A percentile compares a stretch with the other conserved stretches of the same genome.
phyloP scores from a whole-genome alignment of 1,139 yeast genomes.

The Nakaseomyces bracarensis region DNA sequence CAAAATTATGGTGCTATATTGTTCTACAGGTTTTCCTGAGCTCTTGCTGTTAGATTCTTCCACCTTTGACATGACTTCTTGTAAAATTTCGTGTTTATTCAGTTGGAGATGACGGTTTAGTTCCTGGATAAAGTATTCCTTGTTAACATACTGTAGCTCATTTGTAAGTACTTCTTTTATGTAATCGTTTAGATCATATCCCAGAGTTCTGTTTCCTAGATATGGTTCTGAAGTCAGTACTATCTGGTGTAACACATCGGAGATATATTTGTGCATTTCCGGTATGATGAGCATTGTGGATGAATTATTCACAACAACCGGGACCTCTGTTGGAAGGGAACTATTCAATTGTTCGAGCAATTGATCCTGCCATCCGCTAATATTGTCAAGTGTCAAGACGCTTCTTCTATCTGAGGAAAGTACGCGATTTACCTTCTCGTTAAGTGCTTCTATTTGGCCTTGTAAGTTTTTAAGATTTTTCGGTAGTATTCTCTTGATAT shows the following conservation, averaged over 20 bases:
- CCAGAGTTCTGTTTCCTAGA: conserved; percentile 6
- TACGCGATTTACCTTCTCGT: neutral
- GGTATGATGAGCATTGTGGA: conserved; percentile 26
- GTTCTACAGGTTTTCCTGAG: conserved; percentile 10
- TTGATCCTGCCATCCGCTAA: conserved; percentile 24
- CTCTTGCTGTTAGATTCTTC: conserved; percentile 10
- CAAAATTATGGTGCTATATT: conserved; percentile 24
- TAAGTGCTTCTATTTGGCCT: conserved; percentile 6
- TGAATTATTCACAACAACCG: conserved; percentile 25
- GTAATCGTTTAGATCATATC: conserved; percentile 22
- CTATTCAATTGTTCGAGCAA: conserved; percentile 18
- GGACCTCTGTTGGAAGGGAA: conserved; percentile 26
- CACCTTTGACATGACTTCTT: conserved; percentile 20
- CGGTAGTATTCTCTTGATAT: conserved; percentile 26
- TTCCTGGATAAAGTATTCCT: conserved; percentile 23
- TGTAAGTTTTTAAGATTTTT: conserved; percentile 15
- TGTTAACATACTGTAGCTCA: conserved; percentile 29
- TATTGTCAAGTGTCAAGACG: conserved; percentile 17
- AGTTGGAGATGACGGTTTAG: conserved; percentile 21
- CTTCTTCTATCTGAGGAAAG: neutral
- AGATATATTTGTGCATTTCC: conserved; percentile 24
- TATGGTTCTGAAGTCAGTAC: conserved; percentile 13
- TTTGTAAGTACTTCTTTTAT: conserved; percentile 27
- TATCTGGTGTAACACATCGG: conserved; percentile 17
- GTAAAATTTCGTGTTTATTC: conserved; percentile 23